Evolutionary conservation across 129 eudicot species (phyloP), one percentile per base, ranked within the genome.

Genomic region (Flaveria bidentis): DNA sequence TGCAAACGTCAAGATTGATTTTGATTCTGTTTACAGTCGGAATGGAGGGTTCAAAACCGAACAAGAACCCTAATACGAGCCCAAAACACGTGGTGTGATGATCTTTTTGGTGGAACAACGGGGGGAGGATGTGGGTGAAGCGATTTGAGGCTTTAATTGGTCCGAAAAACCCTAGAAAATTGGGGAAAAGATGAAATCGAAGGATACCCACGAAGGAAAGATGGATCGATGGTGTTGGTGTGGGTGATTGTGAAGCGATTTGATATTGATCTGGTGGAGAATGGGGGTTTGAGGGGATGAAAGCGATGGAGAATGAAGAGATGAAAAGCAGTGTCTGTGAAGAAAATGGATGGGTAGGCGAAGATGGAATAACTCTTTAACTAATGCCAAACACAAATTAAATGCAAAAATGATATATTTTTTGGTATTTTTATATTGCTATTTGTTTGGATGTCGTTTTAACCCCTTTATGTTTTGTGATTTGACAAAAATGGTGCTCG

Each of bases 271-370:
- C 28, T 69, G 69, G 22, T 58, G 78, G 53, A 64, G 67, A 9
- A 63, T 71, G 16, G 78, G 47, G 42, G 73, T 58, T 36, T 15
- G 73, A 49, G 77, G 72, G 76, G 42, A 79, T 70, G 82, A 82
- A 73, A 71, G 70, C 78, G 81, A 84, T 83, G 74, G 83, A 61
- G 73, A 75, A 74, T 46, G 76, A 64, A 65, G 58, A 75, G 82
- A 74, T 73, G 72, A 53, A 76, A 82, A 75, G 73, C 76, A 85
- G 76, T 70, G 80, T 75, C 63, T 75, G 52, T 73, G 80, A 73
- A 44, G 85, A 41, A 77, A 79, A 84, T 77, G 83, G 86, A 84
- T 77, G 88, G 82, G 82, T 25, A 74, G 87, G 75, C 80, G 76
- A 79, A 80, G 80, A 79, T 78, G 85, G 81, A 83, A 77, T 66